Evolutionary conservation across 176 grass and related monocot species (phyloP), one percentile per base, ranked within the genome.

Genomic region (Oryza meridionalis): DNA sequence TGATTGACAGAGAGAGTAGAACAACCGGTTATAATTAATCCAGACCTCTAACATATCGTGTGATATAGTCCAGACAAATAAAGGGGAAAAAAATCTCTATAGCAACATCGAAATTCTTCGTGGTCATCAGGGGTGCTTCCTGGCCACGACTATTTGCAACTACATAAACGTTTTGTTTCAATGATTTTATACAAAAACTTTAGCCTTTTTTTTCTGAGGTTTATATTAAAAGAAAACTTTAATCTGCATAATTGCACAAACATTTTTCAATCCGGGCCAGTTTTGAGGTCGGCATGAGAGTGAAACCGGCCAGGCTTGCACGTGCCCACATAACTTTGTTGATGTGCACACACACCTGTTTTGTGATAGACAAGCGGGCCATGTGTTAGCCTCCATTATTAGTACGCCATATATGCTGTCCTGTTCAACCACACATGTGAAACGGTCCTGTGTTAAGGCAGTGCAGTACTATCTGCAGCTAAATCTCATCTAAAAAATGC

Each of bases 271-370:
- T 58, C 19, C 6, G 6, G 53, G 53, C 16, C 53, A 3, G 8
- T 0, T n/a, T n/a, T 8, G 53, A 58, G 19, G 53, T 58, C 53
- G 53, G 53, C 53, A 58, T 58, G 53, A 58, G 53, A 21, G 53
- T 21, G 53, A 58, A 58, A 58, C 2, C 53, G 17, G 3, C 17
- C 1, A 55, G 51, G 51, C 51, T 55, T 21, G 51, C 51, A 55
- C 51, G 51, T 58, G 53, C 53, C 19, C 19, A 2, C 16, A 22
- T 77, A 31, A 65, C 58, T 77, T 77, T 2, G 65, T 77, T 62
- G 65, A 44, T 24, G 74, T 70, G 29, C 83, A 77, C 74, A 74
- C 59, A 75, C 49, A 58, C 8, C 9, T 53, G 72, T 26, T 26
- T 12, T 21, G 61, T 12, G 4, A 7, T 66, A 49, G 27, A 7